phyloP scores from a whole-genome alignment of 2,329 filamentous ascomycete genomes.

The Sporothrix globosa region DNA sequence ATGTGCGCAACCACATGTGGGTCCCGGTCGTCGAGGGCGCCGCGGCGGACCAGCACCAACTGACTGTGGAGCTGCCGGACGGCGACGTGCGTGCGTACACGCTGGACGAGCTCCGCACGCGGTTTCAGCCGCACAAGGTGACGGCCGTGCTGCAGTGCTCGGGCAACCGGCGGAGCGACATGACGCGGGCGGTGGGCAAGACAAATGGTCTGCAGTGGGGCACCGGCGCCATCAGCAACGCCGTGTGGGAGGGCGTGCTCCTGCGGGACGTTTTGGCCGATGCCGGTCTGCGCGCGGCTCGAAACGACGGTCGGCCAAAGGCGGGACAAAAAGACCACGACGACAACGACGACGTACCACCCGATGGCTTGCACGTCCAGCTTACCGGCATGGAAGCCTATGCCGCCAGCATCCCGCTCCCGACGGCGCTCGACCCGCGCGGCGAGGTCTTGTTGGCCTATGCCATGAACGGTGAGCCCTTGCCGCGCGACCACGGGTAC shows the following conservation, averaged over 20 bases:
- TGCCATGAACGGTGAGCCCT: slow-evolving; percentile 65
- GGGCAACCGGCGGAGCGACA: slow-evolving; percentile 62
- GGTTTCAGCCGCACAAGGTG: slow-evolving; percentile 55
- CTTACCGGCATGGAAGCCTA: slow-evolving; percentile 65
- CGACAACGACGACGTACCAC: slow-evolving; percentile 38
- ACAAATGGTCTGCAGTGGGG: slow-evolving; percentile 65
- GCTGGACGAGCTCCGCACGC: slow-evolving; percentile 56
- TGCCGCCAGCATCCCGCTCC: slow-evolving; percentile 63
- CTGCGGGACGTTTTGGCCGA: slow-evolving; percentile 60
- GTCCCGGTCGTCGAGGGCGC: slow-evolving; percentile 50
- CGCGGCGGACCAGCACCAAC: slow-evolving; percentile 46
- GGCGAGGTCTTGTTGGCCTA: slow-evolving; percentile 69
- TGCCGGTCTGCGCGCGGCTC: slow-evolving; percentile 51
- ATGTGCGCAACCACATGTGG: slow-evolving; percentile 67
- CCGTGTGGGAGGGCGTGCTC: slow-evolving; percentile 61
- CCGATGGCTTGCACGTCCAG: slow-evolving; percentile 59
- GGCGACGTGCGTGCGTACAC: slow-evolving; percentile 58
- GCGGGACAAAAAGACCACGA: neutral
- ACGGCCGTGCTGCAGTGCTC: slow-evolving; percentile 64
- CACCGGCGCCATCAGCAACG: slow-evolving; percentile 63
- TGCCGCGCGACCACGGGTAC: slow-evolving; percentile 68
- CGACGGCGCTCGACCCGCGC: slow-evolving; percentile 60
- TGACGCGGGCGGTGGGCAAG: slow-evolving; percentile 54
- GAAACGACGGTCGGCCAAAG: slow-evolving; percentile 17
- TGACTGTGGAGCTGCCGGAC: slow-evolving; percentile 63